Conservation (phyloP, 2,329 filamentous ascomycete genomes). For the Trichoderma koningii region DNA sequence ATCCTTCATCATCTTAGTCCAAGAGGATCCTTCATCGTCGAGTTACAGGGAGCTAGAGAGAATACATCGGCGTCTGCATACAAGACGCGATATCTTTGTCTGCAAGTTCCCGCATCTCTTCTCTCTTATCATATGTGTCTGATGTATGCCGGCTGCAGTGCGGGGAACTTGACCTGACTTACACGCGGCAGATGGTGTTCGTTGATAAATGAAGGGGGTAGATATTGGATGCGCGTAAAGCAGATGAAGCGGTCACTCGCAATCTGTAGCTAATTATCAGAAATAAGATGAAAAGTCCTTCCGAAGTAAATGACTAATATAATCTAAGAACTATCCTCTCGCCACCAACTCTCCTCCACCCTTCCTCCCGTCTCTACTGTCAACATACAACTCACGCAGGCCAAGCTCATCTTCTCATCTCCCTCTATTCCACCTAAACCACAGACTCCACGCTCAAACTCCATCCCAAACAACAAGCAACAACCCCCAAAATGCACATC, state of each 20-base stretch:
- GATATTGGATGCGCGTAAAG: not conserved
- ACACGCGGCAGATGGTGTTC: not conserved
- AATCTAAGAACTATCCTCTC: not conserved
- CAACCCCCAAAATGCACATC: not conserved
- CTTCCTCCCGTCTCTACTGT: not conserved
- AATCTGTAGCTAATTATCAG: slow-evolving; percentile 2
- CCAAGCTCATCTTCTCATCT: not conserved
- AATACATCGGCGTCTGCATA: too few species aligned
- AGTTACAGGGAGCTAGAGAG: too few species aligned
- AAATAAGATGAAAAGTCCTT: not conserved
- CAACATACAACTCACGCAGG: not conserved
- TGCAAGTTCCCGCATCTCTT: not conserved
- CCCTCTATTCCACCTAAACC: not conserved
- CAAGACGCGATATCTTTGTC: too few species aligned
- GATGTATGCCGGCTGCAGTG: not conserved
- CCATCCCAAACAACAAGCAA: not conserved
- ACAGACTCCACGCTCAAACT: not conserved
- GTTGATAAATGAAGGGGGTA: not conserved
- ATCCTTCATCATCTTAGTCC: slow-evolving; percentile 3
- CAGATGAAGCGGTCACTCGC: not conserved
- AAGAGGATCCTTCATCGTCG: too few species aligned
- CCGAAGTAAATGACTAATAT: not conserved
- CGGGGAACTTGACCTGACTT: not conserved
- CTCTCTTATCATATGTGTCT: not conserved
- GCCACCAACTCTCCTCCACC: not conserved